Evolutionary conservation across 73 alveolate genomes (phyloP).

Genomic region (Symbiodinium natans): DNA sequence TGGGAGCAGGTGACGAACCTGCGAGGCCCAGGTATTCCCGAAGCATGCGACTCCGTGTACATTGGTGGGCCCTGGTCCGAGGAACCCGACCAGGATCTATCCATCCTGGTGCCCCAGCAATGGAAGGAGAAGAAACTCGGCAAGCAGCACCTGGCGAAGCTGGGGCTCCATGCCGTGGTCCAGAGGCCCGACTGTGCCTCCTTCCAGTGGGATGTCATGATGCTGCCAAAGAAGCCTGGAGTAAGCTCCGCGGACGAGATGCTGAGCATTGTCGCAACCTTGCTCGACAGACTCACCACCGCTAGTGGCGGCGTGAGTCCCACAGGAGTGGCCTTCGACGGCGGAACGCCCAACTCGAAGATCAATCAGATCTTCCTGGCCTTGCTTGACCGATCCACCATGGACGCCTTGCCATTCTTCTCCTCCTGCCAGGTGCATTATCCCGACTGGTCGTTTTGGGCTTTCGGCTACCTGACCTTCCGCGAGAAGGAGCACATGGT

Average conservation of each 20-base stretch:
- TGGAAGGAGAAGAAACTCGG: too few relatives aligned
- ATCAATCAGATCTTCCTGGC: not conserved
- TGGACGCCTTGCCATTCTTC: not conserved
- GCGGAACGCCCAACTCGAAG: not conserved
- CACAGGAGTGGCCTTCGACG: not conserved
- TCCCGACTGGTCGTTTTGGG: not conserved
- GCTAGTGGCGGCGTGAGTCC: not conserved
- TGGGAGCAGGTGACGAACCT: not conserved
- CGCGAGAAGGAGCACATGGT: not conserved
- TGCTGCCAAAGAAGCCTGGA: not conserved
- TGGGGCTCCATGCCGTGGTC: not conserved
- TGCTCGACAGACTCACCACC: not conserved
- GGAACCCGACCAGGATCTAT: not conserved
- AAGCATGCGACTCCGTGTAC: too few relatives aligned
- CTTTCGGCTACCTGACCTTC: not conserved
- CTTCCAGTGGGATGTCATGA: not conserved
- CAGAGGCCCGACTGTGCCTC: not conserved
- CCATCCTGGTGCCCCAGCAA: not conserved
- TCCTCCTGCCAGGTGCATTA: not conserved
- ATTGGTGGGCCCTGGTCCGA: not conserved
- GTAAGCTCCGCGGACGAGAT: not conserved
- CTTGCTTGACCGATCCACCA: not conserved
- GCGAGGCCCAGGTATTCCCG: too few relatives aligned
- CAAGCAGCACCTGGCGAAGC: not conserved
- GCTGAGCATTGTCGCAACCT: not conserved